These are phyloP conservation scores for Daldinia grandis DNA, from an alignment of 495 filamentous ascomycete species.

Conservation along the genomic window DNA sequence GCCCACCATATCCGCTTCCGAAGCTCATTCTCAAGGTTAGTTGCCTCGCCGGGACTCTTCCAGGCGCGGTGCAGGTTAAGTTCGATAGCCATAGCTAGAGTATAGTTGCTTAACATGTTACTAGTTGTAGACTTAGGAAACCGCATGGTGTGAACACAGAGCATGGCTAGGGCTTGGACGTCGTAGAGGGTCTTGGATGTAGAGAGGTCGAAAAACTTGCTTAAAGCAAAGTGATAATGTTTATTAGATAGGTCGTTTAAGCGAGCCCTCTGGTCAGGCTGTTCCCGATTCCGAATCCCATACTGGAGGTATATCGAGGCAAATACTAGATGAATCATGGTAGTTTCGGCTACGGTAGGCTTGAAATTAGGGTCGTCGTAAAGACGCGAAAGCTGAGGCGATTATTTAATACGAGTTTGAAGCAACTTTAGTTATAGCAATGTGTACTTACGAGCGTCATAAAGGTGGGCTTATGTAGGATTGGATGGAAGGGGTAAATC, in stretches of 20 bases:
- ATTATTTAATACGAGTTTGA: slow-evolving; percentile 19
- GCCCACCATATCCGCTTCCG: slow-evolving; percentile 81
- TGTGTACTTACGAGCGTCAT: slow-evolving; percentile 65
- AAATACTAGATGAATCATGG: slow-evolving; percentile 80
- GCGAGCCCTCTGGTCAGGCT: slow-evolving; percentile 58
- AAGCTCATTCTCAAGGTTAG: slow-evolving; percentile 72
- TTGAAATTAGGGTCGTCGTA: slow-evolving; percentile 70
- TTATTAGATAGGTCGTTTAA: slow-evolving; percentile 70
- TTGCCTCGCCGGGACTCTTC: slow-evolving; percentile 62
- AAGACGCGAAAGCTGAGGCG: slow-evolving; percentile 61
- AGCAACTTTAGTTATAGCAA: neutral
- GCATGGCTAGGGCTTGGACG: slow-evolving; percentile 74
- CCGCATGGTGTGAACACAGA: slow-evolving; percentile 72
- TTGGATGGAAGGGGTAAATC: slow-evolving; percentile 74
- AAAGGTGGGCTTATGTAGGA: slow-evolving; percentile 76
- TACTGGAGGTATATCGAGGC: slow-evolving; percentile 80
- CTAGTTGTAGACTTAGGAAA: slow-evolving; percentile 82
- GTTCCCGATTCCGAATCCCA: slow-evolving; percentile 67
- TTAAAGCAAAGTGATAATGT: slow-evolving; percentile 78
- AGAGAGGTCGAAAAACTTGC: slow-evolving; percentile 70
- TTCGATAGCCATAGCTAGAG: slow-evolving; percentile 72
- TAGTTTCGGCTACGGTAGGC: slow-evolving; percentile 68
- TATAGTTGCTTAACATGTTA: slow-evolving; percentile 67
- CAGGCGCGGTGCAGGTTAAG: slow-evolving; percentile 75
- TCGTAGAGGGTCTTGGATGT: slow-evolving; percentile 66